Evolutionary conservation across 1,139 yeast genomes (phyloP), one percentile per base, ranked within the genome.

Genomic region (Kodamaea derodonti): DNA sequence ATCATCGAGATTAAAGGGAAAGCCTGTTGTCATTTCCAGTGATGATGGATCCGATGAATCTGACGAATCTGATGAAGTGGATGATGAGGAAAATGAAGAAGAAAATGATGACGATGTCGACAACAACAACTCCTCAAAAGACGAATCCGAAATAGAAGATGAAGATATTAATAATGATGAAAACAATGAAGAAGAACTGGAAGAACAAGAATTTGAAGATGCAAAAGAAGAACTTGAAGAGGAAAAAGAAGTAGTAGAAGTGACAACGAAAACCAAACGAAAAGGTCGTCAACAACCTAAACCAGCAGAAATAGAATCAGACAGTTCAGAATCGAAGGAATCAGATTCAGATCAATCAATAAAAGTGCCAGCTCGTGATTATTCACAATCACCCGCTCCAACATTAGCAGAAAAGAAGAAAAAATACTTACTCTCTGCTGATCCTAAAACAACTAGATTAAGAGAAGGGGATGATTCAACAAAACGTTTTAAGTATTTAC

Each of bases 401-500:
- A 13, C 15, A 27, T 31, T 13, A 11, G 24, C 26, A 30, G 27
- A 11, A 37, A 72, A 32, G 38, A 64, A 61, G 38, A 52, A 56
- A 25, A 59, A 80, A 33, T 81, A 63, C 48, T 47, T 81, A 5
- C 57, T 81, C 16, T 57, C 66, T 18, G 60, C 63, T 4, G 80
- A 75, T 40, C 76, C 80, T 9, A 70, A 70, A 41, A 60, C 65
- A 9, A 87, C 84, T 31, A 65, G 72, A 33, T 61, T 62, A 25
- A 71, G 70, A 35, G 86, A 82, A 50, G 69, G 69, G 14, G 78
- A 73, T 38, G 95, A 85, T 49, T 78, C 95, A 1, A 78, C 88
- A 8, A 78, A 72, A 47, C 67, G 97, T 40, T 87, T 87, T 69
- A 80, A 81, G 51, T 86, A 90, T 53, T 67, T 92, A 33, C 63